Evolutionary conservation across 140 eudicot species (phyloP).

Genomic region (Flaveria floridana): DNA sequence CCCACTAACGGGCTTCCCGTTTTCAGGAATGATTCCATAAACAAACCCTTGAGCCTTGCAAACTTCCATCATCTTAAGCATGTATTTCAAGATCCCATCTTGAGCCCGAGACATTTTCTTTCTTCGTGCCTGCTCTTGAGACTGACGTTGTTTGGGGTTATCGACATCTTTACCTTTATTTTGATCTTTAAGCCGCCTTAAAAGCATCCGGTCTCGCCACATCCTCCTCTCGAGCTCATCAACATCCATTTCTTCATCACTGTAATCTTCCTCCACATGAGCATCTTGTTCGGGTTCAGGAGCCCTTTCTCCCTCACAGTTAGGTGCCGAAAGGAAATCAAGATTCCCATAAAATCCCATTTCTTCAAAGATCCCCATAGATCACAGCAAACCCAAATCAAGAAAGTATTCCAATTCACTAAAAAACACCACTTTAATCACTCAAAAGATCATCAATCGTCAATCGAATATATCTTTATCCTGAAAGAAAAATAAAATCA

Average conservation of each 20-base stretch:
- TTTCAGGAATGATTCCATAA: conserved; percentile 61
- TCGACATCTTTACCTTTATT: conserved; percentile 53
- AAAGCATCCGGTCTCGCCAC: conserved; percentile 77
- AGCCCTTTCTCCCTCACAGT: conserved; percentile 42
- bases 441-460: conserved; percentile 24
- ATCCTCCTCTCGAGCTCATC: conserved; percentile 72
- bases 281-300: conserved; percentile 54
- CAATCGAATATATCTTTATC: conserved; percentile 17
- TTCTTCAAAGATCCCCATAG: conserved; percentile 66
- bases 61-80: conserved; percentile 70
- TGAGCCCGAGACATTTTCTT: conserved; percentile 83
- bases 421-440: conserved; percentile 18
- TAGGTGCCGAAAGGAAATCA: conserved; percentile 55
- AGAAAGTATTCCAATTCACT: not conserved
- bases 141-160: conserved; percentile 57
- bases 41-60: conserved; percentile 69
- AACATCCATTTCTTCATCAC: conserved; percentile 76
- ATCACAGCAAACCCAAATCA: conserved; percentile 27
- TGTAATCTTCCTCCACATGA: conserved; percentile 58
- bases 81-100: conserved; percentile 66
- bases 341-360: conserved; percentile 67
- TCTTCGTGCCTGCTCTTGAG: conserved; percentile 75
- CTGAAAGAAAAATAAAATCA: conserved; percentile 17
- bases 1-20: conserved; percentile 65
- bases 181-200: conserved; percentile 68